phyloP scores from a whole-genome alignment of 2,329 filamentous ascomycete genomes.

The Chrysoporthe austroafricana region DNA sequence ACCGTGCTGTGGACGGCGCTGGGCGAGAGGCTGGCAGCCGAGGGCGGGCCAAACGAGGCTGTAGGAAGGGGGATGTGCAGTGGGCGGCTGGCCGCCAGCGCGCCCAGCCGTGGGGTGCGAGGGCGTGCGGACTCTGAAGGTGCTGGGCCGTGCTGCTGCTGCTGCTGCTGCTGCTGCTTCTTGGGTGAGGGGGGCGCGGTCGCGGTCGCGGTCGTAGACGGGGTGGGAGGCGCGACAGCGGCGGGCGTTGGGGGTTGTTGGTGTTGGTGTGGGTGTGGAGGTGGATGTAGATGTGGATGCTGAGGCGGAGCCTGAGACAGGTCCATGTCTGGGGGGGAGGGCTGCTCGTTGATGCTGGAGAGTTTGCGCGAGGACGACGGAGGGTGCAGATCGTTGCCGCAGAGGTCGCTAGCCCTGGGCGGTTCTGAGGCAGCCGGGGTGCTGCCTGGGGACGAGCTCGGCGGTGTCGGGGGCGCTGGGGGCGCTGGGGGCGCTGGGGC shows the following conservation, averaged over 20 bases:
- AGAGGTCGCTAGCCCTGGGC: slow-evolving; percentile 26
- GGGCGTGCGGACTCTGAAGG: slow-evolving; percentile 33
- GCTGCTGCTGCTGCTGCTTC: slow-evolving; percentile 14
- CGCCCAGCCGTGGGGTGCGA: slow-evolving; percentile 21
- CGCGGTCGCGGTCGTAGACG: background rate
- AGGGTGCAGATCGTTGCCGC: slow-evolving; percentile 42
- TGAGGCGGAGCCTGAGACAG: background rate
- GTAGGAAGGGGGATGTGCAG: slow-evolving; percentile 24
- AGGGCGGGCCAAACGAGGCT: slow-evolving; percentile 21
- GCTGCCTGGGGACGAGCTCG: background rate
- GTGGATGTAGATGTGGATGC: background rate
- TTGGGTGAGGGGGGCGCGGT: background rate
- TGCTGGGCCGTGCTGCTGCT: slow-evolving; percentile 23
- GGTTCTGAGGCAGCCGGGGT: slow-evolving; percentile 9
- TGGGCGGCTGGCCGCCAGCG: slow-evolving; percentile 15
- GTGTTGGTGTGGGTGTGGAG: slow-evolving; percentile 4
- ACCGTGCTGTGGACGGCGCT: slow-evolving; percentile 30
- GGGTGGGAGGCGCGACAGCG: too few relatives aligned
- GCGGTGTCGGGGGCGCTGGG: background rate
- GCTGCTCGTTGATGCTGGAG: slow-evolving; percentile 41
- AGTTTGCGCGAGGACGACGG: slow-evolving; percentile 33
- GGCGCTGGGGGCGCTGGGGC: background rate
- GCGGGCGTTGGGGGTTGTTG: slow-evolving; percentile 3
- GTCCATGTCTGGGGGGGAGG: slow-evolving; percentile 28
- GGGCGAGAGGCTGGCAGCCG: slow-evolving; percentile 30